A percentile compares a stretch with the other conserved stretches of the same genome.
Conservation (phyloP, 23 red algal genomes). For the Cyanidiococcus yangmingshanensis region DNA sequence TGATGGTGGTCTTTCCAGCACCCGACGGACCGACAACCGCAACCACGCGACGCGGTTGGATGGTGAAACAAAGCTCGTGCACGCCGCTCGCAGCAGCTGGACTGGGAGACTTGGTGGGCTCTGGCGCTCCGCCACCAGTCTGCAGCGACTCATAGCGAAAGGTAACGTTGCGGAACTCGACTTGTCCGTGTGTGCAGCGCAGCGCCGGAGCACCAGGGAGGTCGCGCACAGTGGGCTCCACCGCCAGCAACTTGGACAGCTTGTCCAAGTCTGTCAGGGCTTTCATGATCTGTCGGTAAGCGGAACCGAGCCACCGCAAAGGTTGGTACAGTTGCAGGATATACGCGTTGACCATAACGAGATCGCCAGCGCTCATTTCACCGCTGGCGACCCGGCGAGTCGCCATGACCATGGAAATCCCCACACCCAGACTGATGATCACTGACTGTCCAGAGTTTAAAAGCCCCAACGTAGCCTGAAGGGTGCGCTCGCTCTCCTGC, state of each 20-base stretch:
- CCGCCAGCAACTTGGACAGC: slow-evolving; percentile 51
- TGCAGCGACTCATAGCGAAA: slow-evolving; percentile 37
- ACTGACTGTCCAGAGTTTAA: slow-evolving; percentile 74
- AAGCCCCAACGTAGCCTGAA: slow-evolving; percentile 14
- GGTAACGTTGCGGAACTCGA: slow-evolving; percentile 66
- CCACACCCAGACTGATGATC: slow-evolving; percentile 47
- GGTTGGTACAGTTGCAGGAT: slow-evolving; percentile 80
- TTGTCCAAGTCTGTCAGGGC: slow-evolving; percentile 89
- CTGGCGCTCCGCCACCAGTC: not conserved
- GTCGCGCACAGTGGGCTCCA: slow-evolving; percentile 45
- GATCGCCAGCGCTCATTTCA: slow-evolving; percentile 52
- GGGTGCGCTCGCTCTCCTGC: slow-evolving; percentile 21
- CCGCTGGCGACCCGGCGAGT: slow-evolving; percentile 37
- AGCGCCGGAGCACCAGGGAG: slow-evolving; percentile 43
- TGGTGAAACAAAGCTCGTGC: slow-evolving; percentile 53
- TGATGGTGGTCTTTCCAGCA: slow-evolving; percentile 73
- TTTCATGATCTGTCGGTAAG: slow-evolving; percentile 47
- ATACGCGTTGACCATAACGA: slow-evolving; percentile 87
- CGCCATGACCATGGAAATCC: slow-evolving; percentile 43
- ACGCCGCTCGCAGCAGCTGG: slow-evolving; percentile 27
- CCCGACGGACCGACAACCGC: slow-evolving; percentile 87
- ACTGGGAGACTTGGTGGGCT: not conserved
- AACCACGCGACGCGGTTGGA: slow-evolving; percentile 40
- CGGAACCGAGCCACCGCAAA: slow-evolving; percentile 66
- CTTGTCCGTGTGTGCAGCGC: slow-evolving; percentile 20